Evolutionary conservation across 1,284 basidiomycete genomes (phyloP).

Genomic region (Irpex lacteus): DNA sequence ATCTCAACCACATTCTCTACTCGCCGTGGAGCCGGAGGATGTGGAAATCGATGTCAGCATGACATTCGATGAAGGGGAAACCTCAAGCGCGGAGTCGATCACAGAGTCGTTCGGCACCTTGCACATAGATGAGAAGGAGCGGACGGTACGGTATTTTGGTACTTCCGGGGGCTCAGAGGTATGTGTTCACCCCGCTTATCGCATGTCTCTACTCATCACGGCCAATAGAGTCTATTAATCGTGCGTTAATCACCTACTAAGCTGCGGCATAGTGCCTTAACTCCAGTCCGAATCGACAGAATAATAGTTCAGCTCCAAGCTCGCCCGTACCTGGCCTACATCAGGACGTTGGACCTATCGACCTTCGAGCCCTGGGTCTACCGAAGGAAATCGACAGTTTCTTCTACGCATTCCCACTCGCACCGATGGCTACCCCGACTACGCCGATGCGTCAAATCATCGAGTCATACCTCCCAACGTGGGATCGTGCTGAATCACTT

Average conservation of each 20-base stretch:
- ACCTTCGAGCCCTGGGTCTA: conserved; percentile 17
- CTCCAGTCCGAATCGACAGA: not conserved
- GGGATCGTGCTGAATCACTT: conserved; percentile 14
- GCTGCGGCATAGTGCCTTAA: not conserved
- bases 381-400: conserved; percentile 16
- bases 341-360: conserved; percentile 6
- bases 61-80: conserved; percentile 1
- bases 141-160: conserved; percentile 17
- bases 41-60: not conserved
- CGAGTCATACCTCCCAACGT: conserved; percentile 18
- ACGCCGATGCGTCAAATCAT: conserved; percentile 13
- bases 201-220: not conserved
- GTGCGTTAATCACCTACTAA: conserved; percentile 5
- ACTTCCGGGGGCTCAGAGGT: conserved; percentile 19
- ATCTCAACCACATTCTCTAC: conserved; percentile 14
- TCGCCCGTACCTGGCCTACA: not conserved
- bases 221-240: conserved; percentile 14
- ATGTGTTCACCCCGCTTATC: not conserved
- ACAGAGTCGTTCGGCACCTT: conserved; percentile 16
- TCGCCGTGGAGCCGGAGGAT: conserved; percentile 10
- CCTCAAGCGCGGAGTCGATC: conserved; percentile 3
- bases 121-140: conserved; percentile 18
- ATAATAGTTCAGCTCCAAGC: not conserved
- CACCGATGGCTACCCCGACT: conserved; percentile 14
- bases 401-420: conserved; percentile 17